Evolutionary conservation across 805 yeast genomes (phyloP).

Genomic region (Kazachstania viticola): DNA sequence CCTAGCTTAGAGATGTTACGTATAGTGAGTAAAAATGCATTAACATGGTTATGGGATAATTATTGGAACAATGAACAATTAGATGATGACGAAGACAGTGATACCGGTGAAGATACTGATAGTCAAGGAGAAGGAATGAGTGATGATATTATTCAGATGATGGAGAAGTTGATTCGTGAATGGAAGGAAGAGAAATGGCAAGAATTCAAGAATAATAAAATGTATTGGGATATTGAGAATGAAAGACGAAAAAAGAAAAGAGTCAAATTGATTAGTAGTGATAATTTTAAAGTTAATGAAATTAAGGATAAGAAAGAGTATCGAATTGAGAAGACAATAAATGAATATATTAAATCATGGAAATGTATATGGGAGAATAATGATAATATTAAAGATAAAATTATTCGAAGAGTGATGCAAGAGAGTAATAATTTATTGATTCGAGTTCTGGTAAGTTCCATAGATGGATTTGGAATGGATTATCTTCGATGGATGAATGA

Average conservation of each 20-base stretch:
- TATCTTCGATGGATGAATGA: conserved; percentile 8
- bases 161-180: too few relatives aligned
- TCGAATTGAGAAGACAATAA: conserved; percentile 5
- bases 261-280: conserved; percentile 15
- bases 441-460: conserved; percentile 8
- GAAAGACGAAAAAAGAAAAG: too few relatives aligned
- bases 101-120: conserved; percentile 9
- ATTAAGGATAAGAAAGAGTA: conserved; percentile 54
- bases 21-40: conserved; percentile 44
- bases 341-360: conserved; percentile 7
- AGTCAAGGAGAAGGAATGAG: conserved; percentile 4
- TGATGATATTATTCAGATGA: too few relatives aligned
- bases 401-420: conserved; percentile 8
- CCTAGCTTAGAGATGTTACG: conserved; percentile 66
- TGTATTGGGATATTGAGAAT: conserved; percentile 12
- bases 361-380: conserved; percentile 11
- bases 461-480: conserved; percentile 12
- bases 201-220: conserved; percentile 5
- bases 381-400: conserved; percentile 3
- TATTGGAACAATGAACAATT: conserved; percentile 48
- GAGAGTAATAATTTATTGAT: conserved; percentile 8
- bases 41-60: conserved; percentile 61
- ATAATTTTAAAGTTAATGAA: conserved; percentile 30
- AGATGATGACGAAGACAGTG: conserved; percentile 8
- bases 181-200: too few relatives aligned